A percentile compares a stretch with the other conserved stretches of the same genome.
These are phyloP conservation scores for Fomitopsis pulvina DNA, from an alignment of 768 basidiomycete genomes.

Conservation along the genomic window DNA sequence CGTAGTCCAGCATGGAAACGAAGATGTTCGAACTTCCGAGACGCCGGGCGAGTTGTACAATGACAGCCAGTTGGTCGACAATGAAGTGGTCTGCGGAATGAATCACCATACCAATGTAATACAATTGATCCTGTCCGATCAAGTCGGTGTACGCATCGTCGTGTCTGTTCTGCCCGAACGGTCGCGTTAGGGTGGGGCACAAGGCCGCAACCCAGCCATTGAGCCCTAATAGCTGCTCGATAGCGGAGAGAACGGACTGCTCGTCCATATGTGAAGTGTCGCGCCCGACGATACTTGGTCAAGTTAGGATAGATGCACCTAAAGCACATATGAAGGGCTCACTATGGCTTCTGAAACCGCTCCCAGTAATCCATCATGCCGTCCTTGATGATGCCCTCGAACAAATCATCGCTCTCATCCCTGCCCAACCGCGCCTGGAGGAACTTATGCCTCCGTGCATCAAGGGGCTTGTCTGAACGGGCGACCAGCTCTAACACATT, in stretches of 20 bases:
- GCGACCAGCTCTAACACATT: constrained; percentile 62
- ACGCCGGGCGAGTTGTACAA: constrained; percentile 90
- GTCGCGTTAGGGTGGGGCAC: constrained; percentile 89
- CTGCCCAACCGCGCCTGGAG: constrained; percentile 84
- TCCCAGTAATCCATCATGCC: constrained; percentile 90
- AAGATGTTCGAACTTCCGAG: constrained; percentile 88
- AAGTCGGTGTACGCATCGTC: constrained; percentile 89
- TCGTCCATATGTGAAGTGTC: constrained; percentile 88
- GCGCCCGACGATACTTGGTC: constrained; percentile 59
- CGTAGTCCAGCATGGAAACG: constrained; percentile 97
- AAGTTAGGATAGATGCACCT: neutral
- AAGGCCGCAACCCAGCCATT: constrained; percentile 98
- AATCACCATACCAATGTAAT: constrained; percentile 92
- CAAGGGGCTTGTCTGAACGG: constrained; percentile 69
- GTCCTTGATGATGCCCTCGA: constrained; percentile 65
- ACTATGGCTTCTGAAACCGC: constrained; percentile 89
- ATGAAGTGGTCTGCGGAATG: constrained; percentile 99
- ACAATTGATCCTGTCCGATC: constrained; percentile 73
- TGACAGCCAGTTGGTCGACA: constrained; percentile 96
- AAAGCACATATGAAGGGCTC: constrained; percentile 28
- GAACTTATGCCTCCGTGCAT: constrained; percentile 85
- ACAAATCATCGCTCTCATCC: constrained; percentile 77
- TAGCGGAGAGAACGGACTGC: constrained; percentile 81
- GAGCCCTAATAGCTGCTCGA: constrained; percentile 90
- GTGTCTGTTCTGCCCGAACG: constrained; percentile 86